Evolutionary conservation across 768 basidiomycete genomes (phyloP).

Genomic region (Hebeloma cylindrosporum): DNA sequence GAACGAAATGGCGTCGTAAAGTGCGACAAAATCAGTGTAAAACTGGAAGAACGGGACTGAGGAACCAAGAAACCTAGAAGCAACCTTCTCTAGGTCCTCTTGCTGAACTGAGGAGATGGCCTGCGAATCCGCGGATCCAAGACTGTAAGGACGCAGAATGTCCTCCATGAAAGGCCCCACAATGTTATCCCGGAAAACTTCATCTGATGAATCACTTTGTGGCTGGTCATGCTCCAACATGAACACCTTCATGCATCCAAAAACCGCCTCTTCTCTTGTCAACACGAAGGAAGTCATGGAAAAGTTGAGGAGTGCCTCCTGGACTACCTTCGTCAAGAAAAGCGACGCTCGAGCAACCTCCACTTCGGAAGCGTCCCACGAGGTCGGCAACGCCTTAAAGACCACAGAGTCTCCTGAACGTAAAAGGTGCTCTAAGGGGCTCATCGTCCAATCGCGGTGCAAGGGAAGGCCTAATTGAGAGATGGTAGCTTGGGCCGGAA

Average conservation of each 20-base stretch:
- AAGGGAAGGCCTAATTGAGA: slow-evolving; percentile 43
- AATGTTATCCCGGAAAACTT: slow-evolving; percentile 78
- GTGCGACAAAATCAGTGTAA: slow-evolving; percentile 84
- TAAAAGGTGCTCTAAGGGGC: slow-evolving; percentile 75
- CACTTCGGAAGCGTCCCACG: slow-evolving; percentile 79
- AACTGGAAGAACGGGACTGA: slow-evolving; percentile 88
- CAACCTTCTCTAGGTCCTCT: slow-evolving; percentile 40
- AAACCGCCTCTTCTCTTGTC: slow-evolving; percentile 57
- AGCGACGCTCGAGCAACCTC: slow-evolving; percentile 74
- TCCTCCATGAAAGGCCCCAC: slow-evolving; percentile 60
- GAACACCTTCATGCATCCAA: slow-evolving; percentile 89
- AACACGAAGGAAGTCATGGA: slow-evolving; percentile 43
- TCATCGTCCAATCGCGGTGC: slow-evolving; percentile 63
- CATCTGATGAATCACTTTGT: slow-evolving; percentile 48
- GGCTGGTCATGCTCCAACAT: slow-evolving; percentile 90
- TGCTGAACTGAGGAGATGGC: slow-evolving; percentile 2
- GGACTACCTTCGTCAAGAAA: slow-evolving; percentile 52
- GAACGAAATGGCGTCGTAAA: slow-evolving; percentile 94
- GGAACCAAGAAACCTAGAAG: slow-evolving; percentile 58
- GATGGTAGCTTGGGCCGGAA: too few relatives aligned
- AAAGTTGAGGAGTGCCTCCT: slow-evolving; percentile 44
- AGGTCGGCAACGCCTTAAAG: slow-evolving; percentile 61
- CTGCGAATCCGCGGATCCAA: slow-evolving; percentile 22
- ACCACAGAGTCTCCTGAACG: slow-evolving; percentile 71
- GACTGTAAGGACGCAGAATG: slow-evolving; percentile 56